Conservation (phyloP, 768 basidiomycete genomes). For the Glaciozyma antarctica region DNA sequence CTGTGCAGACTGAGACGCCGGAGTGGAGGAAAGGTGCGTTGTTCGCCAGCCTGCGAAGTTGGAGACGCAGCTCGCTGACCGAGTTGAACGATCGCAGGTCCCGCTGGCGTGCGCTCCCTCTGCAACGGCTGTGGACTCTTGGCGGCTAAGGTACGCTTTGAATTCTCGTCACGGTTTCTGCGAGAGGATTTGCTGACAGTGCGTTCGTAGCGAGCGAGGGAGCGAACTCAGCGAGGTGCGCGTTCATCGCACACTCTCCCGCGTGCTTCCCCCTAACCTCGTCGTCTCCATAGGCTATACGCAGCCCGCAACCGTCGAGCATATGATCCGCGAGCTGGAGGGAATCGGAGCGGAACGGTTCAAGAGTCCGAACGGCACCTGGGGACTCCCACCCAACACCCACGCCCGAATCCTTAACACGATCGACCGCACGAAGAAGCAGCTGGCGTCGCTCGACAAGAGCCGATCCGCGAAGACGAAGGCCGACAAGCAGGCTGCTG, state of each 20-base stretch:
- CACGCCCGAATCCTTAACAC: not conserved
- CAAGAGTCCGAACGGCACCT: not conserved
- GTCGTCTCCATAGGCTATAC: not conserved
- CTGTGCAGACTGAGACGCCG: not conserved
- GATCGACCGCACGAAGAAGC: not conserved
- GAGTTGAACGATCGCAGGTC: not conserved
- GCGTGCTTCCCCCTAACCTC: not conserved
- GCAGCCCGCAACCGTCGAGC: not conserved
- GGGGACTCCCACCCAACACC: not conserved
- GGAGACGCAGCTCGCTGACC: not conserved
- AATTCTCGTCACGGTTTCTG: not conserved
- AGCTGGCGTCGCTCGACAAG: not conserved
- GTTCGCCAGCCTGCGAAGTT: not conserved
- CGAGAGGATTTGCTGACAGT: no score
- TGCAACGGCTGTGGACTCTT: constrained; percentile 21
- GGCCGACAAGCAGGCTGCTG: not conserved
- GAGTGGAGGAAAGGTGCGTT: constrained; percentile 19
- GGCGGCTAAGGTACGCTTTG: constrained; percentile 1
- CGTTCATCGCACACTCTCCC: not conserved
- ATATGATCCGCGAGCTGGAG: constrained; percentile 12
- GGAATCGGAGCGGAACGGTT: constrained; percentile 20
- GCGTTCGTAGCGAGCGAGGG: not conserved
- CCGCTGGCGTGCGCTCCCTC: constrained; percentile 13
- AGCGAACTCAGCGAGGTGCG: not conserved
- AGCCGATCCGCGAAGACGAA: not conserved